Base-by-base conservation (phyloP, 164 flowering plant genomes). In the Protea cynaroides region DNA sequence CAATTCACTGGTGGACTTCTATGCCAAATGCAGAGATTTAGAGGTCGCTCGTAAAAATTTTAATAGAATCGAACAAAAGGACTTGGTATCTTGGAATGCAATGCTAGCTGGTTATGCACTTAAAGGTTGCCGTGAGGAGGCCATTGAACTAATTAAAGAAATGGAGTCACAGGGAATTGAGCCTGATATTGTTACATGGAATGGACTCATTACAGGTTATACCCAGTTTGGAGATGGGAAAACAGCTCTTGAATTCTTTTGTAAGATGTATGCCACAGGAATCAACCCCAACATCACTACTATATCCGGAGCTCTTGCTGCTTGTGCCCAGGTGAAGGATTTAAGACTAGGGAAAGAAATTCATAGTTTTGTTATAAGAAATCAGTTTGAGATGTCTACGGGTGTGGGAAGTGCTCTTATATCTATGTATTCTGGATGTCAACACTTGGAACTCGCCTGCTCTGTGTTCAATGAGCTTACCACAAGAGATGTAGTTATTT, bases 351-450 rank as follows among this genome's bases (percentile, higher is more conserved):
- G 81, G 22, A 74, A 68, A 71, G 69, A 63, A 59, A 72, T 78
- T 46, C 81, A 78, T 65, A 65, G 74, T 52, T 74, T 66, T 55
- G 65, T 72, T 23, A 23, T 72, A 14, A 66, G 81, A 71, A 66
- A 69, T 53, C 65, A 49, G 7, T 43, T 74, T 40, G 75, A 78
- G n/a, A 49, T 69, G 62, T 69, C 81, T 23, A 74, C 78, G 12
- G 81, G 81, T 34, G 70, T 79, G 12, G 75, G 75, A 38, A 79
- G 74, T 62, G 77, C 79, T 65, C 74, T 79, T 40, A 73, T 79
- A 53, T 62, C 77, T 1, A 76, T 79, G 79, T 79, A 73, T 52
- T 71, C 77, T 11, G 71, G 70, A 49, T 74, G 82, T 61, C 62
- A 58, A 25, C 63, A 18, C 12, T 36, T 71, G 61, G 71, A 69